A percentile compares a stretch with the other conserved stretches of the same genome.
Conservation (phyloP, 768 basidiomycete genomes). For the Strobilomyces echinocephalus region DNA sequence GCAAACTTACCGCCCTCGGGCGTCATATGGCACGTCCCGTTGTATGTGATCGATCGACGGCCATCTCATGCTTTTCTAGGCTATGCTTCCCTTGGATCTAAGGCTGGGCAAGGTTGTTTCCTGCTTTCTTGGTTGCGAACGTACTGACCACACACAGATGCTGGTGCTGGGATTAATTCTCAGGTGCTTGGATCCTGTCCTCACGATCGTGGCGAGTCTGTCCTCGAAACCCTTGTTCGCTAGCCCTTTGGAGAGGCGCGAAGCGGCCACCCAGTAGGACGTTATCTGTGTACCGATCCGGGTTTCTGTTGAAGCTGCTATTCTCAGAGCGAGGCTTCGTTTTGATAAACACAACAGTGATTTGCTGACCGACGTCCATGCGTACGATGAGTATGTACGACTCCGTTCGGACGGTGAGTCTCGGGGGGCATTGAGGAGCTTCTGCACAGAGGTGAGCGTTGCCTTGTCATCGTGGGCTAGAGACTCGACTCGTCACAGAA, state of each 20-base stretch:
- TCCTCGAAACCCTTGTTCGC: conserved; percentile 87
- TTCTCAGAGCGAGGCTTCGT: conserved; percentile 58
- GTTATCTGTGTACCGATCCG: background rate
- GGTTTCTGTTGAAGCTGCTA: background rate
- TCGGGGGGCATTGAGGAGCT: conserved; percentile 42
- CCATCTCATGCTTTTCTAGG: conserved; percentile 37
- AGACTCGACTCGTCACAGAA: conserved; percentile 43
- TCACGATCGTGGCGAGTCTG: conserved; percentile 77
- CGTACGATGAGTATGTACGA: conserved; percentile 60
- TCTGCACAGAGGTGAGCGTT: conserved; percentile 62
- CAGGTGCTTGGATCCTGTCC: conserved; percentile 72
- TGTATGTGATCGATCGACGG: background rate
- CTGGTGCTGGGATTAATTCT: conserved; percentile 81
- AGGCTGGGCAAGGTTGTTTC: conserved; percentile 70
- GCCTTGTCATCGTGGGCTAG: too few relatives aligned
- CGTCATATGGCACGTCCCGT: conserved; percentile 56
- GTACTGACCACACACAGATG: conserved; percentile 50
- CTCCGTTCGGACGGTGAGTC: conserved; percentile 50
- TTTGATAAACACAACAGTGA: conserved; percentile 77
- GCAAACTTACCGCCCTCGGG: conserved; percentile 75
- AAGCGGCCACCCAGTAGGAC: conserved; percentile 67
- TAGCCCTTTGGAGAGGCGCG: conserved; percentile 76
- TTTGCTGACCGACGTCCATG: conserved; percentile 74
- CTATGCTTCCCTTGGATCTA: conserved; percentile 83
- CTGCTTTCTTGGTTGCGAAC: background rate